A percentile compares a stretch with the other conserved stretches of the same genome.
These are phyloP conservation scores for Fusarium sp. DNA, from an alignment of 2,329 filamentous ascomycete genomes.

Conservation along the genomic window DNA sequence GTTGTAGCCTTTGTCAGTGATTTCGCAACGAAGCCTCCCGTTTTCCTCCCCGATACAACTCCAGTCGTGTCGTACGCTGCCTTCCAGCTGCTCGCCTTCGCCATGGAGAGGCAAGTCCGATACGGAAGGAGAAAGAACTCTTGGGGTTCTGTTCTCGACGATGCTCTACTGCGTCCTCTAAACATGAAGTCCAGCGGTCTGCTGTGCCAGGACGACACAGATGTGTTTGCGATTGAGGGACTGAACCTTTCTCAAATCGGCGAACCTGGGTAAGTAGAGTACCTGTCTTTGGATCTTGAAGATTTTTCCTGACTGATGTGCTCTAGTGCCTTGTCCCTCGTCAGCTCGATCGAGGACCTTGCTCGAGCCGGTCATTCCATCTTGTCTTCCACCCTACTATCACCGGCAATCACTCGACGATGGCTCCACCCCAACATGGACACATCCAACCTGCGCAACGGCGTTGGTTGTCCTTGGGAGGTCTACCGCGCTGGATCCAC, in stretches of 20 bases:
- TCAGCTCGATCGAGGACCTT: conserved; percentile 36
- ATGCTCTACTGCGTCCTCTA: conserved; percentile 7
- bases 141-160: conserved; percentile 12
- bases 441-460: conserved; percentile 51
- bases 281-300: rapidly evolving
- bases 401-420: conserved; percentile 41
- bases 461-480: conserved; percentile 50
- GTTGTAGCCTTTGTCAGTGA: conserved; percentile 6
- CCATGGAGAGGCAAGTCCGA: conserved; percentile 14
- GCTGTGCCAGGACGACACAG: not conserved
- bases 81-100: conserved; percentile 37
- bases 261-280: conserved; percentile 24
- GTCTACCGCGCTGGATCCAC: conserved; percentile 44
- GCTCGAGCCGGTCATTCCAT: conserved; percentile 35
- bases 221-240: conserved; percentile 18
- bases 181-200: conserved; percentile 26
- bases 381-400: conserved; percentile 35
- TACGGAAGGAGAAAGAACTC: rapidly evolving
- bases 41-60: conserved; percentile 35
- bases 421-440: conserved; percentile 47
- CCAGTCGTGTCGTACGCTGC: conserved; percentile 37
- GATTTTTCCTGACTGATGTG: rapidly evolving
- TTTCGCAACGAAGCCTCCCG: conserved; percentile 21
- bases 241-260: conserved; percentile 20
- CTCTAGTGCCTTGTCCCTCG: conserved; percentile 27